These are phyloP conservation scores for Vigna reflexopilosa DNA, from an alignment of 306 rosid genomes.

Conservation along the genomic window DNA sequence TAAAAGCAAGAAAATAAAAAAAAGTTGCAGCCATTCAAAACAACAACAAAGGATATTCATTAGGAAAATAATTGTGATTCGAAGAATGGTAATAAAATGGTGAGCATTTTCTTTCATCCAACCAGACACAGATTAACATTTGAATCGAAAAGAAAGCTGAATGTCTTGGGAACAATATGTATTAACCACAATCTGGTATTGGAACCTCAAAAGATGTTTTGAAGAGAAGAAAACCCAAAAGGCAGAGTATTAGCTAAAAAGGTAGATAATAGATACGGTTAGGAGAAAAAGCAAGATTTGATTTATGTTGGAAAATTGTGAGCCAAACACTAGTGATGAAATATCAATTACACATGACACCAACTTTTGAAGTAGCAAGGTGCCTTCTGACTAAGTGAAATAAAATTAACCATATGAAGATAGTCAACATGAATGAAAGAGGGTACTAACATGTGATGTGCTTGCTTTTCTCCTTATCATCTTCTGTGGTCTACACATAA, in stretches of 20 bases:
- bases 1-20: not conserved
- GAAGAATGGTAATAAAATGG: constrained; percentile 15
- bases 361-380: constrained; percentile 48
- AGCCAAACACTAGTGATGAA: constrained; percentile 43
- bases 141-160: constrained; percentile 39
- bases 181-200: constrained; percentile 44
- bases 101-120: constrained; percentile 11
- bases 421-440: constrained; percentile 15
- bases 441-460: constrained; percentile 54
- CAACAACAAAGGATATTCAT: constrained; percentile 31
- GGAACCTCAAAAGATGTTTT: constrained; percentile 31
- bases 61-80: constrained; percentile 23
- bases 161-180: constrained; percentile 35
- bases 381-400: constrained; percentile 44
- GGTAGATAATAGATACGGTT: constrained; percentile 45
- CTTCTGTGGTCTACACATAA: constrained; percentile 48
- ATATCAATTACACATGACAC: constrained; percentile 49
- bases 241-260: constrained; percentile 37
- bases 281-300: constrained; percentile 43
- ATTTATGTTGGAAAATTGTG: constrained; percentile 51
- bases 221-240: constrained; percentile 41
- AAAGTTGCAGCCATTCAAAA: constrained; percentile 43
- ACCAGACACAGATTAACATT: constrained; percentile 22
- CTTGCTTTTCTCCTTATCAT: constrained; percentile 29
- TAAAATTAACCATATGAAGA: constrained; percentile 18